Evolutionary conservation across 371 early-diverging fungal genomes (phyloP), one percentile per base, ranked within the genome.

Genomic region (Lichtheimia corymbifera): DNA sequence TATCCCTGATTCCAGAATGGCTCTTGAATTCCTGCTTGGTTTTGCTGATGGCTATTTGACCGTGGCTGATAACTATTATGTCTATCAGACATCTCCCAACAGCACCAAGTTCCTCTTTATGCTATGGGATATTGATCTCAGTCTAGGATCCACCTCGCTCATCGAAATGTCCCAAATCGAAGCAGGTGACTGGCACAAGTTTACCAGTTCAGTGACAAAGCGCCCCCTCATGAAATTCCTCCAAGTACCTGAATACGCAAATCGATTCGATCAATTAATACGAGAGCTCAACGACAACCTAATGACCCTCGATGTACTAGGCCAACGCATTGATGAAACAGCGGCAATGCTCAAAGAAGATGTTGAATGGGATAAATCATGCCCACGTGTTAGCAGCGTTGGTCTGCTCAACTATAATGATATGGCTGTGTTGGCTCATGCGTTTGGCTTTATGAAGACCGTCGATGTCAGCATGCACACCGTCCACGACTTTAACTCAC

Each of bases 21-120:
- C 71, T 4, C 57, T 78, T 15, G 75, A 78, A 63, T 58, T 73
- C 4, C 44, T 73, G 4, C 14, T 65, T 12, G 78, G 73, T 4
- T 74, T 67, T n/a, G 50, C 66, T n/a, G 78, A 78, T 52, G 73
- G 73, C 5, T 74, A 71, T 22, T 18, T 64, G 15, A 45, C 71
- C 0, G 65, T 61, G 60, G 66, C 63, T n/a, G 62, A 74, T 44
- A 78, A 78, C 44, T 78, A 63, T 40, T 78, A 69, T 18, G 15
- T 74, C 2, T 72, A 71, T 28, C 58, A 49, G 14, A 49, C 45
- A 28, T 18, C 44, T 12, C 25, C 58, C 0, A 35, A 28, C 11
- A 44, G 30, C 0, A 18, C 41, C 2, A 56, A 62, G 0, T 70
- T 65, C 27, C 61, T 69, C 12, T 77, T 66, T 41, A 50, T 74